Evolutionary conservation across 176 grass and related monocot species (phyloP), one percentile per base, ranked within the genome.

Genomic region (Alloteropsis semialata): DNA sequence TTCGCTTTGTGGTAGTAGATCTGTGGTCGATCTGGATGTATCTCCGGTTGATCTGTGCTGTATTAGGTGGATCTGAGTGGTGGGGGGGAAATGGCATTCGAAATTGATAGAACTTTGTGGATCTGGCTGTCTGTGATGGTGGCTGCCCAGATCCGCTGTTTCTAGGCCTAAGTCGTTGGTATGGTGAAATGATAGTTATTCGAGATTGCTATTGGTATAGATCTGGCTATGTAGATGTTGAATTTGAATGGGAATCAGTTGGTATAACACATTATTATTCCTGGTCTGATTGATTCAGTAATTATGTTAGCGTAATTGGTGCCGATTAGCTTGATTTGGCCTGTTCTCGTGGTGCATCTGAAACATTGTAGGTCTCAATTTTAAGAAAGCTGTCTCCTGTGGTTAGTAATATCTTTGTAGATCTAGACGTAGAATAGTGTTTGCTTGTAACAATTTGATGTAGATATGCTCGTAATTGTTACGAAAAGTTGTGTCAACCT

Each of bases 381-480:
- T 18, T 54, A 54, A 22, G 19, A 54, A 50, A 5, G 4, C 3
- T 4, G 25, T 29, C 11, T 60, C 25, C n/a, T n/a, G n/a, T n/a
- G 12, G 6, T 46, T 29, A 0, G 6, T 46, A 46, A 15, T 49
- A 6, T 17, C 0, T 55, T 12, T 25, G n/a, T 49, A 3, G 38
- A 75, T 48, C 29, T 46, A 0, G 1, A 3, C 0, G 16, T 0
- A n/a, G 0, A 6, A 22, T 0, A 16, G 41, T 28, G 14, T n/a
- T n/a, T 16, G 24, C 18, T 0, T 19, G 16, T 41, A 0, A 17
- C 10, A 1, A 16, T 49, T 32, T 12, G 6, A 2, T 0, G 0
- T 49, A 21, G 6, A 71, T 70, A 29, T 0, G 28, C 18, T 22
- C 6, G 45, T 60, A 38, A n/a, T 37, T 9, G 36, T 0, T 5